Base-by-base conservation (phyloP, 2,329 filamentous ascomycete species). In the Helotiales sp. region DNA sequence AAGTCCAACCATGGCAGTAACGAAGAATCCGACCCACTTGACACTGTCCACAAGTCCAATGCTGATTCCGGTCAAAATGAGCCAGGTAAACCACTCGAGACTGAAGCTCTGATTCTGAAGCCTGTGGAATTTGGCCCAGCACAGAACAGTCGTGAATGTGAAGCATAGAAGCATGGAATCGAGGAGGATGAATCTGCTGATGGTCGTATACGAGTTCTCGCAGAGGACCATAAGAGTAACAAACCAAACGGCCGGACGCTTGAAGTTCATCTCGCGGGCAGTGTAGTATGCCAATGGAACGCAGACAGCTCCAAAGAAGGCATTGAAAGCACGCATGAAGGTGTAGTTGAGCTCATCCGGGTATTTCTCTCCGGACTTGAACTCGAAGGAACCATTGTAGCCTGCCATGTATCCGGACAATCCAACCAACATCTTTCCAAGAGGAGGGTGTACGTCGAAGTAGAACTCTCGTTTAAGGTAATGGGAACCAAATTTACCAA, bases 401-500 rank as follows among this genome's bases (percentile, higher is more conserved):
- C 95, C 95, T 73, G 95, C 96, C 69, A 99, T 86, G 78, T 96
- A 97, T 78, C 96, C 96, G 6, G 96, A 98, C 61, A 99, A 86
- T 70, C 96, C 96, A 74, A 99, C 95, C 65, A 99, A 89, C 89
- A 99, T 98, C 85, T 99, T 99, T 78, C 96, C 96, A 69, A 99
- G 89, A 63, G 96, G 96, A 72, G 96, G 96, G 80, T 97, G 93
- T 66, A 96, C 84, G 85, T 97, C 93, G 83, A 99, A 99, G 86
- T 99, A 99, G 85, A 98, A 97, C 81, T 99, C 96, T 80, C 95
- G 93, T 81, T 99, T 97, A 78, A 99, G 90, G 81, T 99, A 99
- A 82, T 99, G 95, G 75, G 95, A 98, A 71, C 96, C 96, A 80
- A 99, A 99, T 84, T 99, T 99, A 78, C 93, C 93, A 80, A 96